phyloP scores from a whole-genome alignment of 345 rosid genomes.

The Acer saccharum region DNA sequence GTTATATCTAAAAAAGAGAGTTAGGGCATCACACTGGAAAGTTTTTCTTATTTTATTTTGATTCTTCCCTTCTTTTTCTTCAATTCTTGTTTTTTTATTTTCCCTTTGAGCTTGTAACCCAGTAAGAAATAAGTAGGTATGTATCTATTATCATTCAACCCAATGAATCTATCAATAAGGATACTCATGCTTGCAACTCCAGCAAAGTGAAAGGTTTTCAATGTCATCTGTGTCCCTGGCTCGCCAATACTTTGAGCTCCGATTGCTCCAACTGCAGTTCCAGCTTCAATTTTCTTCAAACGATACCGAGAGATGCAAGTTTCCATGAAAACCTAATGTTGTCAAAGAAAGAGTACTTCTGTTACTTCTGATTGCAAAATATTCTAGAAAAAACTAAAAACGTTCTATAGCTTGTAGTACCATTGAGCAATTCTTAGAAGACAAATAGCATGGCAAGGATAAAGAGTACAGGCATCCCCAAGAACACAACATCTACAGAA shows the following conservation, averaged over 20 bases:
- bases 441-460: conserved; percentile 3
- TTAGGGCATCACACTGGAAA: conserved; percentile 44
- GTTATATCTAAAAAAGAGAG: conserved; percentile 70
- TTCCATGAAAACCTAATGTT: conserved; percentile 54
- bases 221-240: conserved; percentile 98
- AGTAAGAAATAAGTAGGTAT: conserved; percentile 10
- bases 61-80: too few species aligned
- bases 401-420: not conserved
- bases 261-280: conserved; percentile 92
- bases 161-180: conserved; percentile 42
- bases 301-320: conserved; percentile 71
- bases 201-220: conserved; percentile 99
- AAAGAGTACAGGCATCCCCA: not conserved
- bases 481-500: not conserved
- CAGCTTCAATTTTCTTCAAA: conserved; percentile 77
- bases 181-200: conserved; percentile 99
- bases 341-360: conserved; percentile 12
- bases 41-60: not conserved
- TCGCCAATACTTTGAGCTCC: conserved; percentile 99
- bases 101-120: not conserved
- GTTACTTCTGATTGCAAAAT: conserved; percentile 9
- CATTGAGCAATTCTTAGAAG: not conserved
- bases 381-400: not conserved
- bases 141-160: not conserved
- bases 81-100: too few species aligned